These are phyloP conservation scores for Suillus discolor DNA, from an alignment of 768 basidiomycete genomes.

Conservation along the genomic window DNA sequence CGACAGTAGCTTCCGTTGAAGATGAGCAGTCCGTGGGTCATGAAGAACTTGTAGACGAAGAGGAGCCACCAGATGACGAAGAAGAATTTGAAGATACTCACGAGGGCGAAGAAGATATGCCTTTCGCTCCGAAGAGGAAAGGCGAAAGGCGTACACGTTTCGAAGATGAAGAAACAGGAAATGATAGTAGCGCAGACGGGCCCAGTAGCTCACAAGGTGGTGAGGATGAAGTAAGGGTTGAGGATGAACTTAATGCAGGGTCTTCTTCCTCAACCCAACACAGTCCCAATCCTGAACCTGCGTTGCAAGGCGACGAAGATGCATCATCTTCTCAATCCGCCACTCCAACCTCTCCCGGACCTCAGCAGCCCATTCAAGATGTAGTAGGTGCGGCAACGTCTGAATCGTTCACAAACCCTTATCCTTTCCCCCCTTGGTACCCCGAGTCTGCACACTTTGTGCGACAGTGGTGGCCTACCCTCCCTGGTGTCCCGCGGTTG, in stretches of 20 bases:
- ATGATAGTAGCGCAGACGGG: not conserved
- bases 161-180: slow-evolving; percentile 5
- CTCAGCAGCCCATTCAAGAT: slow-evolving; percentile 14
- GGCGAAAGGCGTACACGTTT: not conserved
- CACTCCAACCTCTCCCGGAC: slow-evolving; percentile 10
- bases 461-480: slow-evolving; percentile 79
- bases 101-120: not conserved
- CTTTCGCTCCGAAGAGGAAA: no score
- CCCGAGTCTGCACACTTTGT: slow-evolving; percentile 79
- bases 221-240: slow-evolving; percentile 16
- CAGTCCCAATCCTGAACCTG: not conserved
- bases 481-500: slow-evolving; percentile 62
- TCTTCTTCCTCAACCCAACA: slow-evolving; percentile 11
- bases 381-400: not conserved
- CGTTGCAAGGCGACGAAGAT: not conserved
- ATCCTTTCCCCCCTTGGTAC: slow-evolving; percentile 68
- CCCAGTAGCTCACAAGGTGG: not conserved
- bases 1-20: not conserved
- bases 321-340: not conserved
- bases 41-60: slow-evolving; percentile 15
- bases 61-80: slow-evolving; percentile 11
- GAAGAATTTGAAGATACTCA: not conserved
- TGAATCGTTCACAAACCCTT: slow-evolving; percentile 51
- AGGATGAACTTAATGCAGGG: slow-evolving; percentile 11
- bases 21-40: not conserved